Evolutionary conservation across 768 basidiomycete species (phyloP).

Genomic region (Pleurotus tuoliensis): DNA sequence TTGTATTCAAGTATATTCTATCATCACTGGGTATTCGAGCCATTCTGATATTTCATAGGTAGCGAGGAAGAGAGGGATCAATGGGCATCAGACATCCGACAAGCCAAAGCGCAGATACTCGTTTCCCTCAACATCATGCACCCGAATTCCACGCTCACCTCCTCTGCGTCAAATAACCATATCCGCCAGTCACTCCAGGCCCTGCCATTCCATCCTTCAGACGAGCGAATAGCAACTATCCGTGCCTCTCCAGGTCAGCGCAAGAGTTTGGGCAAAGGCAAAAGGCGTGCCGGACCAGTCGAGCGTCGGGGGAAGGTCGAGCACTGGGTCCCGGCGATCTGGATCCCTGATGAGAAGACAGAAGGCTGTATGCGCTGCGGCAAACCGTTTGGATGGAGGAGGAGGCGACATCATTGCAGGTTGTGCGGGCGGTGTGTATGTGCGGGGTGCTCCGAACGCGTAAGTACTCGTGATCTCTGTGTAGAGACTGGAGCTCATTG

Average conservation of each 20-base stretch:
- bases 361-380: conserved; percentile 84
- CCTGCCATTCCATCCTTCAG: conserved; percentile 59
- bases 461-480: conserved; percentile 27
- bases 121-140: conserved; percentile 65
- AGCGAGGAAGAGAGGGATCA: conserved; percentile 54
- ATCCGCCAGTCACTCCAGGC: conserved; percentile 72
- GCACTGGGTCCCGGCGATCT: conserved; percentile 86
- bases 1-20: conserved; percentile 57
- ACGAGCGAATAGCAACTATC: conserved; percentile 36
- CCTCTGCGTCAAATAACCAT: conserved; percentile 72
- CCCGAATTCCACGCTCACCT: conserved; percentile 79
- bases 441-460: conserved; percentile 76
- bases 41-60: conserved; percentile 26
- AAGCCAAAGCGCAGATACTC: conserved; percentile 69
- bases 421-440: conserved; percentile 87
- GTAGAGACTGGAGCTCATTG: not conserved
- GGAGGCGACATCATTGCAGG: conserved; percentile 82
- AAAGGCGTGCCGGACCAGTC: conserved; percentile 9
- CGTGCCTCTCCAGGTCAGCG: conserved; percentile 13
- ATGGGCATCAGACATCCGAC: conserved; percentile 66
- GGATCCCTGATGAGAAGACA: conserved; percentile 88
- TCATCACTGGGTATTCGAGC: not conserved
- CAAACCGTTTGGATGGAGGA: conserved; percentile 68
- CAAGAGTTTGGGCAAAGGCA: conserved; percentile 16
- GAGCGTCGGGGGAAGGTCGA: conserved; percentile 56